phyloP scores from a whole-genome alignment of 352 stramenopile species.

The Phytophthora pluvialis region DNA sequence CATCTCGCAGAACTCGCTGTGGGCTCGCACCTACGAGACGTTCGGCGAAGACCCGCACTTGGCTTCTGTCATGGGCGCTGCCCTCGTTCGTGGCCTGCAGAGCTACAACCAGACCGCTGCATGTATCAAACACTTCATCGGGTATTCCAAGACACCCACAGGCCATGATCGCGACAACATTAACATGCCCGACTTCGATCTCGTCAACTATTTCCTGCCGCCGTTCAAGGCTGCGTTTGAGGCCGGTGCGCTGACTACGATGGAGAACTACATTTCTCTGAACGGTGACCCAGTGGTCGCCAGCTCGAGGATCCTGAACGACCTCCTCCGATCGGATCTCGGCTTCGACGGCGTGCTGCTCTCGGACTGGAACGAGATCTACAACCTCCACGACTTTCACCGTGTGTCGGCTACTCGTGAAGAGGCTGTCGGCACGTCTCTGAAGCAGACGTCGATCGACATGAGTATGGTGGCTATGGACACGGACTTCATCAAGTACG shows the following conservation, averaged over 20 bases:
- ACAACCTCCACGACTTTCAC: slow-evolving; percentile 76
- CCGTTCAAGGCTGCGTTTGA: slow-evolving; percentile 75
- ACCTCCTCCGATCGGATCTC: slow-evolving; percentile 77
- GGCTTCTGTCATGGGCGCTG: slow-evolving; percentile 70
- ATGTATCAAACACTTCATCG: slow-evolving; percentile 90
- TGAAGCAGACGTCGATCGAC: slow-evolving; percentile 80
- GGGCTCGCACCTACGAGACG: slow-evolving; percentile 90
- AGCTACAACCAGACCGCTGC: slow-evolving; percentile 62
- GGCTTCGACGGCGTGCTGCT: slow-evolving; percentile 86
- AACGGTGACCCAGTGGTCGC: slow-evolving; percentile 88
- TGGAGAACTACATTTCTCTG: slow-evolving; percentile 93
- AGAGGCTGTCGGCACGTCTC: slow-evolving; percentile 54
- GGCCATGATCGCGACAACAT: slow-evolving; percentile 20
- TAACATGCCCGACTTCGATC: slow-evolving; percentile 49
- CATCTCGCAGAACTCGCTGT: slow-evolving; percentile 77
- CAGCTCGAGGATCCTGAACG: slow-evolving; percentile 68
- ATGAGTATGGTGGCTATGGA: slow-evolving; percentile 87
- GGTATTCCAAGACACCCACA: slow-evolving; percentile 51
- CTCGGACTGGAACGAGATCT: slow-evolving; percentile 92
- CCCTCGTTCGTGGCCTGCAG: slow-evolving; percentile 81
- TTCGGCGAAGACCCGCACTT: slow-evolving; percentile 92
- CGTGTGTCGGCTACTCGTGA: slow-evolving; percentile 44
- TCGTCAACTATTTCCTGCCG: slow-evolving; percentile 82
- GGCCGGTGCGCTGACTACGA: slow-evolving; percentile 78
- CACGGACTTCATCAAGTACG: slow-evolving; percentile 50